These are phyloP conservation scores for Vitrella brassicaformis DNA, from an alignment of 73 alveolate species.

Conservation along the genomic window DNA sequence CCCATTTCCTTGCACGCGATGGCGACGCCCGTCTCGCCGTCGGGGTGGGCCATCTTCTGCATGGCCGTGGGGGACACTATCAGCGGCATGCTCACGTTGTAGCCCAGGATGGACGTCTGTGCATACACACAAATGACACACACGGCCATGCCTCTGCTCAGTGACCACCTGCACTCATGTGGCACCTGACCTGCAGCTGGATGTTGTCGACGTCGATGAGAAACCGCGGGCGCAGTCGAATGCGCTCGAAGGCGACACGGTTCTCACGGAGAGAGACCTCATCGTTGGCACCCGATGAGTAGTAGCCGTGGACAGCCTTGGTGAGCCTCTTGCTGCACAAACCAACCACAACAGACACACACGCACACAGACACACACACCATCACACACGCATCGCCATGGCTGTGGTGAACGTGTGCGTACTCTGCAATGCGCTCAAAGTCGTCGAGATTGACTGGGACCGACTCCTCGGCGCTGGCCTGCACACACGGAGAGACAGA, in stretches of 20 bases:
- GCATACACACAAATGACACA: no score
- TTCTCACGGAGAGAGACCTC: slow-evolving; percentile 55
- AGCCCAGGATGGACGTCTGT: background rate
- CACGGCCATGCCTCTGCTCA: background rate
- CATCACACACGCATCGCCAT: no score
- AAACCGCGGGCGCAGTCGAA: slow-evolving; percentile 32
- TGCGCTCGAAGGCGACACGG: slow-evolving; percentile 29
- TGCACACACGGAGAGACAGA: no score
- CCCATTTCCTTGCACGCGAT: background rate
- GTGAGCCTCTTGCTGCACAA: slow-evolving; percentile 18
- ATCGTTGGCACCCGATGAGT: slow-evolving; percentile 57
- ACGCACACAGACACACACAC: no score
- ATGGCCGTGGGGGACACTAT: background rate
- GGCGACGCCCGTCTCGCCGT: background rate
- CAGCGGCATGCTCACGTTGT: background rate
- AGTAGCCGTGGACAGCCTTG: slow-evolving; percentile 33
- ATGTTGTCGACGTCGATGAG: slow-evolving; percentile 20
- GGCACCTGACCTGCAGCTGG: background rate
- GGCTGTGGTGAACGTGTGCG: no score
- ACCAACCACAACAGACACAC: no score
- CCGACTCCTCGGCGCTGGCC: no score
- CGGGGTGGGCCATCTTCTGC: background rate
- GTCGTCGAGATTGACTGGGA: no score
- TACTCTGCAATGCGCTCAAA: no score
- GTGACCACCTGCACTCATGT: background rate